Evolutionary conservation across 2,329 filamentous ascomycete species (phyloP).

Genomic region (Colletotrichum limetticola): DNA sequence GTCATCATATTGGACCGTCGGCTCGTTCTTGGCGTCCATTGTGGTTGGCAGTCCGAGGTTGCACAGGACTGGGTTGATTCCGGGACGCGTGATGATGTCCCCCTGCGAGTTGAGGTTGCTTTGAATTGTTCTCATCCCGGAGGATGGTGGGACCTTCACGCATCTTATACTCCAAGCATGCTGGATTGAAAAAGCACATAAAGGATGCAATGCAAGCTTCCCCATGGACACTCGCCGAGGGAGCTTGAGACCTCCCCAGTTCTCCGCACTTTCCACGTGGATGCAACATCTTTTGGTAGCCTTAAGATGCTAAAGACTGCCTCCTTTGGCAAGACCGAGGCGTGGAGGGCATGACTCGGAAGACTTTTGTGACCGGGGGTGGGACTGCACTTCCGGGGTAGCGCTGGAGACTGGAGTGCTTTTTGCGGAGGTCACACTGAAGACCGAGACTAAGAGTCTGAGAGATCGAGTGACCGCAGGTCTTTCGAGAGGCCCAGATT

Average conservation of each 20-base stretch:
- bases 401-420: not conserved
- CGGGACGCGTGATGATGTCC: not conserved
- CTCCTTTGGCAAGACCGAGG: constrained; percentile 4
- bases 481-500: not conserved
- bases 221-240: constrained; percentile 4
- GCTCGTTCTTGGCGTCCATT: constrained; percentile 8
- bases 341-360: constrained; percentile 8
- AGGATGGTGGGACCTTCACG: constrained; percentile 3
- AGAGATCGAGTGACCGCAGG: not conserved
- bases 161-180: constrained; percentile 7
- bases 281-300: not conserved
- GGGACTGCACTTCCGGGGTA: not conserved
- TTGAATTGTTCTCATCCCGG: too few species aligned
- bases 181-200: not conserved
- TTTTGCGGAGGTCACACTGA: constrained; percentile 11
- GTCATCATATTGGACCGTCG: constrained; percentile 6
- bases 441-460: not conserved
- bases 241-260: not conserved
- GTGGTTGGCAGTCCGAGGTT: not conserved
- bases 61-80: not conserved
- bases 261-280: constrained; percentile 27
- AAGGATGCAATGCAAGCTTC: not conserved
- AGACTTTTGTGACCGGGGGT: constrained; percentile 4
- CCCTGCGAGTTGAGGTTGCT: not conserved
- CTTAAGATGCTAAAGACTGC: constrained; percentile 15